These are phyloP conservation scores for Eragrostis curvula DNA, from an alignment of 176 grass and related monocot genomes.

Conservation along the genomic window DNA sequence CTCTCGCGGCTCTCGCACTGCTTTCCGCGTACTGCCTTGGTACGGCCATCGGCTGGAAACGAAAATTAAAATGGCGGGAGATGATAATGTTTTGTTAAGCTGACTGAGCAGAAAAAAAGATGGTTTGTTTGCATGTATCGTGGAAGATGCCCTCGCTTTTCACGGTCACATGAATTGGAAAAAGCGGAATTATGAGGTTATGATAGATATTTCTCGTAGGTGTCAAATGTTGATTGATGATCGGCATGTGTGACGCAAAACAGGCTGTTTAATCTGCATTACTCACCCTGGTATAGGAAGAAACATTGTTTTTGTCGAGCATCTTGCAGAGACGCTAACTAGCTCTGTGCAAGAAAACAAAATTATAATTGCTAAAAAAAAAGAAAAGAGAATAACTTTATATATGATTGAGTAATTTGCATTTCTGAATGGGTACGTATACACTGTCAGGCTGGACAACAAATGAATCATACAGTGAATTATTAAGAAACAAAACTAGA, in stretches of 20 bases:
- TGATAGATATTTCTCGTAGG: not conserved
- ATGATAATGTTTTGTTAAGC: slow-evolving; percentile 9
- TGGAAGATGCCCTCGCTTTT: slow-evolving; percentile 42
- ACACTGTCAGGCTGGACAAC: not conserved
- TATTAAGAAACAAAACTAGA: not conserved
- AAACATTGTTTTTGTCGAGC: not conserved
- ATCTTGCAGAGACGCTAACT: not conserved
- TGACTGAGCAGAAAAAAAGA: not conserved
- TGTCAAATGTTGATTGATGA: slow-evolving; percentile 24
- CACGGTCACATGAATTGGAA: not conserved
- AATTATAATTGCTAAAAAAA: too few species aligned
- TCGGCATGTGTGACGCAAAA: slow-evolving; percentile 20
- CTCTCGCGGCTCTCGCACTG: not conserved
- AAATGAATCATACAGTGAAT: not conserved
- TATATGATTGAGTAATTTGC: not conserved
- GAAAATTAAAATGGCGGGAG: not conserved
- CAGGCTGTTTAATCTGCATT: not conserved
- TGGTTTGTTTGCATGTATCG: slow-evolving; percentile 49
- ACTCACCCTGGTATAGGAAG: not conserved
- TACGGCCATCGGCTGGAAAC: slow-evolving; percentile 11
- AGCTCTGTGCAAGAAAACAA: not conserved
- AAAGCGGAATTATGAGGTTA: not conserved
- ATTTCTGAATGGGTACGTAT: too few species aligned
- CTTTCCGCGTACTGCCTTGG: slow-evolving; percentile 38
- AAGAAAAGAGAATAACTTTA: too few species aligned